Evolutionary conservation across 345 rosid species (phyloP).

Genomic region (Acer saccharum): DNA sequence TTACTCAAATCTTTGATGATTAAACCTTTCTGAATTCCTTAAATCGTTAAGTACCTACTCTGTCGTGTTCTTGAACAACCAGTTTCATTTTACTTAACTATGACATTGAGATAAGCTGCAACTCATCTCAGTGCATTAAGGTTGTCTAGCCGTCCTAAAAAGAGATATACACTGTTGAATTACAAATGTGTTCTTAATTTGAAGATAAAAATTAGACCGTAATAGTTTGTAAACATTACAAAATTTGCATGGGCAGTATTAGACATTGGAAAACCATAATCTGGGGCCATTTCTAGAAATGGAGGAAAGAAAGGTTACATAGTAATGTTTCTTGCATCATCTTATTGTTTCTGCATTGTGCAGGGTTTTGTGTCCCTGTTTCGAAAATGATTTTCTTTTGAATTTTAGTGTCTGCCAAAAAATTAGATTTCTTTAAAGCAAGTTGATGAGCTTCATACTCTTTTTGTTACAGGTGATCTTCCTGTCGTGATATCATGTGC

Average conservation of each 20-base stretch:
- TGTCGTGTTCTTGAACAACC: too few species aligned
- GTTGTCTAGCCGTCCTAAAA: background rate
- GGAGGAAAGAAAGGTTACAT: background rate
- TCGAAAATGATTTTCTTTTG: background rate
- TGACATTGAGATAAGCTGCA: background rate
- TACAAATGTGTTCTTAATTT: background rate
- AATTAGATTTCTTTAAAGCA: background rate
- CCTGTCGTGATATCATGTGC: constrained; percentile 90
- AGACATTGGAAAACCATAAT: background rate
- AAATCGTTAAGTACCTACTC: too few species aligned
- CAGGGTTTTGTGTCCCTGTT: background rate
- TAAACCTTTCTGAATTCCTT: too few species aligned
- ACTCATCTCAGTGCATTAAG: background rate
- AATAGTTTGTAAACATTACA: background rate
- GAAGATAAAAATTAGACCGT: background rate
- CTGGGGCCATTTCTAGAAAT: background rate
- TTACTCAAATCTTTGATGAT: too few species aligned
- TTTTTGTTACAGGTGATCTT: constrained; percentile 73
- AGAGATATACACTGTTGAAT: background rate
- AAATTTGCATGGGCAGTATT: background rate
- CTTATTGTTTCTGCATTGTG: background rate
- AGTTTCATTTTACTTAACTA: background rate
- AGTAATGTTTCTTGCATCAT: background rate
- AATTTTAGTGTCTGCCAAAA: constrained; percentile 3
- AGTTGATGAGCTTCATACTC: constrained; percentile 4